Base-by-base conservation (phyloP, 2,329 filamentous ascomycete species). In the Pseudogymnoascus sp. region DNA sequence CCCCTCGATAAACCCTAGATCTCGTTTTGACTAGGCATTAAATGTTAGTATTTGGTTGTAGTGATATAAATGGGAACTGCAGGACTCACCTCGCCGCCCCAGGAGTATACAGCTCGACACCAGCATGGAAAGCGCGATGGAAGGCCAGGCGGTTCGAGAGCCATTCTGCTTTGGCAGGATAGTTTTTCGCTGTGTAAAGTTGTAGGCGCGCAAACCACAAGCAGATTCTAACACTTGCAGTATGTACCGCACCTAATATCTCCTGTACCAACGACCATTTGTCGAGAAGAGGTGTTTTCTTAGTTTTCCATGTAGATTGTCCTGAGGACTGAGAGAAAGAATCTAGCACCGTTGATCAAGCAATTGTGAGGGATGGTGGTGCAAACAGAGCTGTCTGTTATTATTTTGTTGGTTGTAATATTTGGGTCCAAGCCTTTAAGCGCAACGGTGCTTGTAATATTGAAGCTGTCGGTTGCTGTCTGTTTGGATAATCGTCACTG, bases 1-100 rank as follows among this genome's bases (percentile, higher is more conserved):
- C 65, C 94, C 94, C 75, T 99, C 94, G 68, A 99, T 89, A 75
- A 99, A 99, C 14, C 94, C 94, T 62, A 99, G 82, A 73, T 99
- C 94, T 74, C 89, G 86, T 79, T 96, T 96, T 22, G 89, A 93
- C 86, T 88, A 58, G 9, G 61, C 18, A 64, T 16, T 60, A 62
- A 3, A 58, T 38, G 60, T 65, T 47, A 68, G 63, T 60, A 65
- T 41, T 62, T 59, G 6, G 22, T 14, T 33, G 33, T 22, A 20
- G 14, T 59, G 16, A 35, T 62, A 41, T n/a, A 58, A 62, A 62
- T 54, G 57, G 47, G 39, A 16, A 20, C 37, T 57, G 41, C 22
- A 58, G 57, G 12, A 22, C 16, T 60, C 65, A 75, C 85, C 80
- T 96, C 92, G 78, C 92, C 92, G 74, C 91, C 90, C 89, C 90